These are phyloP conservation scores for Salix exigua DNA, from an alignment of 345 rosid genomes.

Conservation along the genomic window DNA sequence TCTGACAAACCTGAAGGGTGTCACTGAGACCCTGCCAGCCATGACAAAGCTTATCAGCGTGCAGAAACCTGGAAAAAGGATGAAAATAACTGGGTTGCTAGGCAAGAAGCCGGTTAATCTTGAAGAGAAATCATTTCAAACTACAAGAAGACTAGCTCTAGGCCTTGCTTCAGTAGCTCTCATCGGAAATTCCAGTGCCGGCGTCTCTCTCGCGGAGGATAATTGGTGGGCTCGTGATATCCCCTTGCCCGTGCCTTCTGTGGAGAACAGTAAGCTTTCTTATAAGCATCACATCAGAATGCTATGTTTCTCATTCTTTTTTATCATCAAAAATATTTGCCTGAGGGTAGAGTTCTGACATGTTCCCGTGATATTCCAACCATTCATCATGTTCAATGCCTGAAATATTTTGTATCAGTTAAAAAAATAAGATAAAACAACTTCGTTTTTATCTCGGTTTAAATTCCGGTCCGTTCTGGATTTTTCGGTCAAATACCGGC, in stretches of 20 bases:
- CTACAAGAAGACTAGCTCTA: slow-evolving; percentile 57
- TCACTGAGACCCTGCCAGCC: slow-evolving; percentile 31
- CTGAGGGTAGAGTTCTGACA: background rate
- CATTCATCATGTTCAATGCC: background rate
- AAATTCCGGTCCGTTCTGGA: too few relatives aligned
- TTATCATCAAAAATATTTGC: background rate
- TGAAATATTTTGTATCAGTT: too few relatives aligned
- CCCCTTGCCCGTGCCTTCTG: slow-evolving; percentile 59
- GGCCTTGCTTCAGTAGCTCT: slow-evolving; percentile 56
- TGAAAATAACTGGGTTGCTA: slow-evolving; percentile 19
- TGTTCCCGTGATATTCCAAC: background rate
- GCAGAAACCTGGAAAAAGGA: slow-evolving; percentile 18
- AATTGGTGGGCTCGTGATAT: slow-evolving; percentile 65
- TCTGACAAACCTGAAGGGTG: slow-evolving; percentile 40
- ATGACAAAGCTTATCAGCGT: slow-evolving; percentile 20
- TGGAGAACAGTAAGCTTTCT: slow-evolving; percentile 57
- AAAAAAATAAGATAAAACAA: fast-evolving
- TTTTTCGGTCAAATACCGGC: too few relatives aligned
- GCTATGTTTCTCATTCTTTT: background rate
- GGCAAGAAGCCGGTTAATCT: slow-evolving; percentile 28
- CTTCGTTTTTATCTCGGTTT: fast-evolving
- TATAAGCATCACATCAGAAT: background rate
- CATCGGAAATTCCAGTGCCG: slow-evolving; percentile 25
- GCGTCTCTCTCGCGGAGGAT: slow-evolving; percentile 52
- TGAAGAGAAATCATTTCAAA: slow-evolving; percentile 35